Evolutionary conservation across 306 rosid species (phyloP).

Genomic region (Cicer chorassanicum): DNA sequence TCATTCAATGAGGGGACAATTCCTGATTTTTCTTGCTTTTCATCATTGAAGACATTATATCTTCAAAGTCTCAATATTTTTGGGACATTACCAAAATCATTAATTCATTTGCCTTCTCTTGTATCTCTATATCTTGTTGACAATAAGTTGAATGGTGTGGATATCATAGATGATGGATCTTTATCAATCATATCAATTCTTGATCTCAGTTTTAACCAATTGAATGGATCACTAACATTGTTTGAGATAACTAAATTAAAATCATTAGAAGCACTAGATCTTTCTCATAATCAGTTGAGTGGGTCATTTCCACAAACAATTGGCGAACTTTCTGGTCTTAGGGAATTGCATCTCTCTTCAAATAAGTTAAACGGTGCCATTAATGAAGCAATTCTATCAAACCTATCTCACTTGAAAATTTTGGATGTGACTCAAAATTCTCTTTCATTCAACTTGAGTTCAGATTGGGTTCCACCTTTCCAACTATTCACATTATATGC

Average conservation of each 20-base stretch:
- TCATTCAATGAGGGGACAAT: neutral
- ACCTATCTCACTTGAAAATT: neutral
- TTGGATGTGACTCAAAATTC: conserved; percentile 14
- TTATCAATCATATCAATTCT: neutral
- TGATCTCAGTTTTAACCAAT: neutral
- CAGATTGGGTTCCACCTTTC: conserved; percentile 47
- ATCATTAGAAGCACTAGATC: neutral
- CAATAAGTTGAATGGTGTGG: neutral
- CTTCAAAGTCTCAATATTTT: conserved; percentile 7
- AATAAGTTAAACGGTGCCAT: conserved; percentile 34
- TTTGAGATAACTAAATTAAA: neutral
- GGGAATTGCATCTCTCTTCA: fast-evolving
- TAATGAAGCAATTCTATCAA: conserved; percentile 41
- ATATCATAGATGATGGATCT: neutral
- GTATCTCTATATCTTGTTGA: neutral
- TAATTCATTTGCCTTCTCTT: neutral
- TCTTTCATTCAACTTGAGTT: conserved; percentile 44
- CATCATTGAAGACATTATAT: neutral
- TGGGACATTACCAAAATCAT: neutral
- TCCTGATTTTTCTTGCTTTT: conserved; percentile 23
- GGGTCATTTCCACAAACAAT: conserved; percentile 30
- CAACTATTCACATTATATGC: neutral
- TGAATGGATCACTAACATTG: neutral
- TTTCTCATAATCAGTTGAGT: conserved; percentile 15
- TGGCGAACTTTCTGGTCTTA: conserved; percentile 35